phyloP scores from a whole-genome alignment of 2,329 filamentous ascomycete genomes.

The Pyrenochaeta sp. region DNA sequence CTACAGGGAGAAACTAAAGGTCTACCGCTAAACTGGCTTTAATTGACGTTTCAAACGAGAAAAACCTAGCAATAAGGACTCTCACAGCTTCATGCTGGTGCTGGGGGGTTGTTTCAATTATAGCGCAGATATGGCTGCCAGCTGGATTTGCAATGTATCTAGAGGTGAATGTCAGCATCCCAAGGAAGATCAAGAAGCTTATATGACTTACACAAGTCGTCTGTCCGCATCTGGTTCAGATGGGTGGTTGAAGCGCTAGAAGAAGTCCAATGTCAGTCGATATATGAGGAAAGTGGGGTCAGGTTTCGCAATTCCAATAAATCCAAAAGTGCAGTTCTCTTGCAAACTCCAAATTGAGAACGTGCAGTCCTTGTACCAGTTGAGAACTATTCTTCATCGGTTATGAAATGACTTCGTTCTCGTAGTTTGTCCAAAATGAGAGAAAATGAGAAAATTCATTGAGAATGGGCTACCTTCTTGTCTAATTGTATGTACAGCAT shows the following conservation, averaged over 20 bases:
- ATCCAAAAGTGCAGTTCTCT: no score
- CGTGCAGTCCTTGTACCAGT: no score
- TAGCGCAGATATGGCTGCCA: neutral
- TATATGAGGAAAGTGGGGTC: no score
- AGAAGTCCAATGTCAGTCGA: neutral
- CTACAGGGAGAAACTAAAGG: no score
- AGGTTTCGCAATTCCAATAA: no score
- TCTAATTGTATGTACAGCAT: no score
- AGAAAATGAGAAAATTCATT: no score
- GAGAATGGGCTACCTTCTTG: no score
- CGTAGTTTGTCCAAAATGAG: no score
- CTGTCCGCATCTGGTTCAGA: neutral
- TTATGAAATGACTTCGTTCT: no score
- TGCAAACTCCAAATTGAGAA: no score
- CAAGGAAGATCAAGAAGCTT: neutral
- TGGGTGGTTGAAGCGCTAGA: neutral
- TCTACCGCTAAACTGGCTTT: neutral
- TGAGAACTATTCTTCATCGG: no score
- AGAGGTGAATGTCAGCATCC: constrained; percentile 8
- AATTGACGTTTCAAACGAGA: neutral
- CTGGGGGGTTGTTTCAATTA: neutral
- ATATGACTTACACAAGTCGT: neutral
- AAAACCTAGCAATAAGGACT: neutral
- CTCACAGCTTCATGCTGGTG: neutral
- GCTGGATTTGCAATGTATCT: constrained; percentile 5